Percentiles rank a stretch among this genome's conserved stretches.
Evolutionary conservation across 345 rosid genomes (phyloP).

Genomic region (Eucalyptus paniculata): DNA sequence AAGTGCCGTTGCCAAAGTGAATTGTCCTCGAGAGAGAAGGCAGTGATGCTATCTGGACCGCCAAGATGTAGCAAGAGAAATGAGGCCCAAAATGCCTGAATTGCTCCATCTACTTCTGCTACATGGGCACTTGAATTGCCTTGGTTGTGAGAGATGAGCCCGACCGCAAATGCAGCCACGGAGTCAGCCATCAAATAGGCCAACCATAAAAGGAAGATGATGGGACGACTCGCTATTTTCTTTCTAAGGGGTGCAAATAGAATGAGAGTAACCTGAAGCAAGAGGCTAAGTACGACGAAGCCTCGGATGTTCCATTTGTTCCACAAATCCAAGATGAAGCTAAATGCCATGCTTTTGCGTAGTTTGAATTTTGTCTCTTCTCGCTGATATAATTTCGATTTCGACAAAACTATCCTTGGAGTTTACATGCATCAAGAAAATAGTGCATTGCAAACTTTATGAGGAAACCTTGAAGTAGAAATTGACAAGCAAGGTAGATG

Average conservation of each 20-base stretch:
- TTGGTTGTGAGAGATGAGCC: neutral
- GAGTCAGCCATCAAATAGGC: neutral
- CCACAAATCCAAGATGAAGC: neutral
- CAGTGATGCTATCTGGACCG: too few relatives aligned
- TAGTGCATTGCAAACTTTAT: neutral
- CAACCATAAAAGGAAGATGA: too few relatives aligned
- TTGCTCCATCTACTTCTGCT: neutral
- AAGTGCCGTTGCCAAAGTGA: too few relatives aligned
- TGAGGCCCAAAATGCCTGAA: neutral
- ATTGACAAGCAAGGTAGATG: neutral
- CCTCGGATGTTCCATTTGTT: neutral
- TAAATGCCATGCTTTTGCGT: neutral
- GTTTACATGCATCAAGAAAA: neutral
- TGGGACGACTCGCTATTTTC: fast-evolving
- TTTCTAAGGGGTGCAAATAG: too few relatives aligned
- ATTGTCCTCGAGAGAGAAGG: too few relatives aligned
- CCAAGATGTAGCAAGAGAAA: neutral
- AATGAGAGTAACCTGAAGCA: neutral
- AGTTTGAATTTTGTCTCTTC: neutral
- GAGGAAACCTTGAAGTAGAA: neutral
- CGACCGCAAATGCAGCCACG: fast-evolving
- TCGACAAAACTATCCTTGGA: neutral
- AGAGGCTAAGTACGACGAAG: fast-evolving
- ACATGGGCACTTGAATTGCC: neutral
- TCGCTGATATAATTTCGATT: neutral